Evolutionary conservation across 2,329 filamentous ascomycete genomes (phyloP), one percentile per base, ranked within the genome.

Genomic region (Arthrobotrys sinensis): DNA sequence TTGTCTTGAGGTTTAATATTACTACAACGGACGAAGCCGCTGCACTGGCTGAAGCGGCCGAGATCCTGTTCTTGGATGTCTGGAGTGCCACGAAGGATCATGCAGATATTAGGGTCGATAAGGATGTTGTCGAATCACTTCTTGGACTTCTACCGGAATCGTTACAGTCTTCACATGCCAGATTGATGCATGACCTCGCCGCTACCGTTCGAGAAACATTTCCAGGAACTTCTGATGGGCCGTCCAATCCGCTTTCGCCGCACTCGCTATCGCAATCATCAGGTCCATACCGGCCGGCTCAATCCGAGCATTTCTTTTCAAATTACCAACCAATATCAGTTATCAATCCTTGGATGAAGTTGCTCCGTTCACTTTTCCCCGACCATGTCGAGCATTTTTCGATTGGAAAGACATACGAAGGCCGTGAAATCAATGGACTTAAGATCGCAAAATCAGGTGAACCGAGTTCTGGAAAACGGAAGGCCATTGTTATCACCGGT

Each of bases 1-100:
- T 97, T n/a, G 93, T 99, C 14, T 86, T 98, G 80, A 91, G 96
- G 45, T 97, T 98, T 87, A 93, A 92, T 82, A 86, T 97, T 69
- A 90, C 88, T 79, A 90, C 88, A 28, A 84, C 87, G 2, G 87
- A 90, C 19, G 92, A 97, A 82, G 91, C 92, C 75, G 85, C 86
- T 38, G 91, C 91, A 0, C 86, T 97, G 70, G 88, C 90, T n/a
- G 88, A 92, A 71, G 93, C 93, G 2, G 88, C 91, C 0, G 88
- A 92, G 78, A 89, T 90, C 16, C 88, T 97, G 24, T 91, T 96
- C 81, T 87, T 98, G 48, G 96, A 99, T 83, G 89, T 98, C 1
- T 99, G 96, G 96, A 91, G 93, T 21, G 93, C 92, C 81, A 92
- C 91, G 4, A 87, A 90, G 16, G 89, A 93, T 76, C 96, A 92